Percentiles rank a stretch among this genome's conserved stretches.
Conservation (phyloP, 192 early-diverging fungal genomes). For the Dispira parvispora region DNA sequence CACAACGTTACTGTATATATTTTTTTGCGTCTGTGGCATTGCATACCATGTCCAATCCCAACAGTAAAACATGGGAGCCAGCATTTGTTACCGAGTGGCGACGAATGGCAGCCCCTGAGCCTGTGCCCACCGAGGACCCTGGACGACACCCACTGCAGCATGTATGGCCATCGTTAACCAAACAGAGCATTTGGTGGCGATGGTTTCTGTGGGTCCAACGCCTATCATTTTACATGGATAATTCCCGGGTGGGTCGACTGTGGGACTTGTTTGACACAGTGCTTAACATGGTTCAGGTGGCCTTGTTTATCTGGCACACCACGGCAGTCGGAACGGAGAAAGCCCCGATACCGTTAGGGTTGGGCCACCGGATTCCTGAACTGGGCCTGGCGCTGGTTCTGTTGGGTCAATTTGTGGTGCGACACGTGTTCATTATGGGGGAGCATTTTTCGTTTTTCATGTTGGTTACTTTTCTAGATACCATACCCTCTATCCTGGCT, state of each 20-base stretch:
- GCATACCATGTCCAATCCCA: no score
- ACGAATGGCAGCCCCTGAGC: no score
- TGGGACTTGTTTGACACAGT: slow-evolving; percentile 25
- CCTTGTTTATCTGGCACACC: slow-evolving; percentile 24
- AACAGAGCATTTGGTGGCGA: no score
- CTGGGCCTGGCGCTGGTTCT: slow-evolving; percentile 19
- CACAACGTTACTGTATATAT: no score
- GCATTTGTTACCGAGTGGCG: no score
- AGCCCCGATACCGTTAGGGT: slow-evolving; percentile 17
- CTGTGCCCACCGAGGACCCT: no score
- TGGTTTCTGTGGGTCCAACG: no score
- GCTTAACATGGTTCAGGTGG: slow-evolving; percentile 18
- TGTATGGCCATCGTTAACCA: no score
- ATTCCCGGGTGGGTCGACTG: slow-evolving; percentile 21
- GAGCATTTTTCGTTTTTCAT: slow-evolving; percentile 20
- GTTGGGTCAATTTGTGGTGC: slow-evolving; percentile 18
- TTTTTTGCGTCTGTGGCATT: no score
- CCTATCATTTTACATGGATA: slow-evolving; percentile 21
- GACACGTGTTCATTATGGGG: slow-evolving; percentile 24
- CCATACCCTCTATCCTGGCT: slow-evolving; percentile 19
- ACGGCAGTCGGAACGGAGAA: slow-evolving; percentile 15
- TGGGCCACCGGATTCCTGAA: slow-evolving; percentile 16
- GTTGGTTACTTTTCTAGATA: slow-evolving; percentile 22
- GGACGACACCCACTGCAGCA: no score
- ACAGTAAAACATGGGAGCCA: no score